Base-by-base conservation (phyloP, 345 rosid species). In the Eucalyptus leucophloia region DNA sequence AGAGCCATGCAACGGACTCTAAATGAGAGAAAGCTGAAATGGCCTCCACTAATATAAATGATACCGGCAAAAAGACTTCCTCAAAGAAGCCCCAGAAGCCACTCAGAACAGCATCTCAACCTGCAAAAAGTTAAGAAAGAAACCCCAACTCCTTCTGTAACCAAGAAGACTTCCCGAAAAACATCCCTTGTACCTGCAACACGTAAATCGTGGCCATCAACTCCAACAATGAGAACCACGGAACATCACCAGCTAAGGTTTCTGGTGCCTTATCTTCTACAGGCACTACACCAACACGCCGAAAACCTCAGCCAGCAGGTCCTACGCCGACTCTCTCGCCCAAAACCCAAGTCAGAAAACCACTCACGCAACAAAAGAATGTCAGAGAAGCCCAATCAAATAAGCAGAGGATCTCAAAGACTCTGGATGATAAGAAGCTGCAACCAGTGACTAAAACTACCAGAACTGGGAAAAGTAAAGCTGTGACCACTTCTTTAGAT, bases 161-260 rank as follows among this genome's bases (percentile, higher is more conserved):
- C 88, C 26, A 93, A 91, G 89, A 92, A 92, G 89, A 82, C 88
- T 89, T 60, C 94, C 58, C 91, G 96, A 15, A 93, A 90, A 92
- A 49, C 94, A 86, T 89, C 91, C 13, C 58, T 93, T 26, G 90
- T 91, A 86, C 94, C 95, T 83, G 88, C 91, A 44, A 89, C 92
- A 58, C 95, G 95, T 86, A 94, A 94, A 90, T 95, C 95, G 58
- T 94, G 94, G 96, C 95, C 97, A 82, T 92, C 95, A 69, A 87
- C 92, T 28, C 95, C 93, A 40, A 90, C 95, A 87, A 91, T 88
- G 87, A 94, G 93, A 92, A 90, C 92, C 28, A 54, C 88, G 6
- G 92, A 83, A 87, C 88, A 88, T 91, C 94, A 65, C 91, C 94
- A 28, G 93, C 94, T 77, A 94, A 92, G 92, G 88, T 89, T 88